A percentile compares a stretch with the other conserved stretches of the same genome.
These are phyloP conservation scores for Odonthalia washingtoniensis DNA, from an alignment of 31 red algal species.

Conservation along the genomic window DNA sequence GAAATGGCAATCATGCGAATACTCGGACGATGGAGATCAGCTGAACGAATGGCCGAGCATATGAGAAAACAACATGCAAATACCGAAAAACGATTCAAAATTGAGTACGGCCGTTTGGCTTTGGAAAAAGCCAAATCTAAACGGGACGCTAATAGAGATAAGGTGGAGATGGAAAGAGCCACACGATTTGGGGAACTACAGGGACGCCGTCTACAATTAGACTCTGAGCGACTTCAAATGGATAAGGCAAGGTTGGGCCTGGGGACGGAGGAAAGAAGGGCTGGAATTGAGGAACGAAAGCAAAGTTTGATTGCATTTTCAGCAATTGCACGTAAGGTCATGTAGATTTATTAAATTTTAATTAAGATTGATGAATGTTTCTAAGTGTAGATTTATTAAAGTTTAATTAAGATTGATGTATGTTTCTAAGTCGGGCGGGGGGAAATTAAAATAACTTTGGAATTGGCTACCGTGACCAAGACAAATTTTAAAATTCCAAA, in stretches of 20 bases:
- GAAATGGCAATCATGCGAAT: not conserved
- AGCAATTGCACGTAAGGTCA: not conserved
- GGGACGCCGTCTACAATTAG: too few relatives aligned
- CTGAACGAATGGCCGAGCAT: not conserved
- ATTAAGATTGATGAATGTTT: not conserved
- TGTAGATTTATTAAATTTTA: not conserved
- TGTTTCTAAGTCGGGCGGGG: not conserved
- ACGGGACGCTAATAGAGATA: too few relatives aligned
- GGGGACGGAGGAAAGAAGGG: too few relatives aligned
- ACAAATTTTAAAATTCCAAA: constrained; percentile 9
- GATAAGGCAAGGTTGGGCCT: too few relatives aligned
- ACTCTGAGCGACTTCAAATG: too few relatives aligned
- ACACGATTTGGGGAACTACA: too few relatives aligned
- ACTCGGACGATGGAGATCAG: not conserved
- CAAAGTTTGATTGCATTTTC: not conserved
- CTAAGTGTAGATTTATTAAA: not conserved
- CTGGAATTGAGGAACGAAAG: not conserved
- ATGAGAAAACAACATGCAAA: too few relatives aligned
- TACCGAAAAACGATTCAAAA: too few relatives aligned
- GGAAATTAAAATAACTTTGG: not conserved
- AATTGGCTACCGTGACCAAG: not conserved
- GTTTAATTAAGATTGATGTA: not conserved
- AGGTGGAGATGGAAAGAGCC: too few relatives aligned
- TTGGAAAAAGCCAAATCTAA: too few relatives aligned
- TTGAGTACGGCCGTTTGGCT: too few relatives aligned